These are phyloP conservation scores for Chlorella sp. DNA, from an alignment of 139 green algal genomes.

Conservation along the genomic window DNA sequence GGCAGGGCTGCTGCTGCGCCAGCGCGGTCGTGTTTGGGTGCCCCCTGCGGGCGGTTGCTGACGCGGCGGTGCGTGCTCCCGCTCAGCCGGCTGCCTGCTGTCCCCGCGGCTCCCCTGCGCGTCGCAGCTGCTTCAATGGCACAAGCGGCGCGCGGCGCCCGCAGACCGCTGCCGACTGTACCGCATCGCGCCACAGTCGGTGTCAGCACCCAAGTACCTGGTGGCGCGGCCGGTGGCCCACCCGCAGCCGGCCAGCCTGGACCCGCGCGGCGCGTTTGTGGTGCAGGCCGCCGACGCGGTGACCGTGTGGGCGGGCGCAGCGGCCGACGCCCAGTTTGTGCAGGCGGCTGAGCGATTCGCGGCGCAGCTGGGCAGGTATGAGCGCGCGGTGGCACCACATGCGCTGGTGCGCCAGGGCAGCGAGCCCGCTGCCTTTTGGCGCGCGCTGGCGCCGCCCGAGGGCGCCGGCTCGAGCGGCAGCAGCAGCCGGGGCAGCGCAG, in stretches of 20 bases:
- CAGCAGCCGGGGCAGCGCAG: background rate
- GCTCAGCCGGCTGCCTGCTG: background rate
- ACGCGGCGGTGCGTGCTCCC: no score
- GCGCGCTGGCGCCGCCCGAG: background rate
- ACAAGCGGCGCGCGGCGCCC: slow-evolving; percentile 61
- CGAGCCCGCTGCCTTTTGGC: slow-evolving; percentile 33
- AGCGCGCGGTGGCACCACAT: slow-evolving; percentile 43
- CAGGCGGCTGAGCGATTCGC: slow-evolving; percentile 48
- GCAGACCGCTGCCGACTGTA: slow-evolving; percentile 57
- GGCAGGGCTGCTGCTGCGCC: no score
- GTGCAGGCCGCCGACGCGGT: slow-evolving; percentile 30
- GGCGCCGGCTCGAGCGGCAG: background rate
- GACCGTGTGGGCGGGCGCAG: slow-evolving; percentile 54
- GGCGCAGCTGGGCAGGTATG: slow-evolving; percentile 53
- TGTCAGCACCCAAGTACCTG: slow-evolving; percentile 62
- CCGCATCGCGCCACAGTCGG: slow-evolving; percentile 73
- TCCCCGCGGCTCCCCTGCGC: background rate
- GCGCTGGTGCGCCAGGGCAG: slow-evolving; percentile 54
- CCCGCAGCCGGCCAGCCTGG: slow-evolving; percentile 41
- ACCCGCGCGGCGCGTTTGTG: slow-evolving; percentile 70
- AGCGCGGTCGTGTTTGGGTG: no score
- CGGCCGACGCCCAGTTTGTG: slow-evolving; percentile 31
- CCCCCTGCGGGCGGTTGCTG: no score
- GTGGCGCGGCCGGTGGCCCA: slow-evolving; percentile 48
- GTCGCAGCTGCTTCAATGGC: slow-evolving; percentile 87